Conservation (phyloP, 352 stramenopile species). For the Discostella stelligera region DNA sequence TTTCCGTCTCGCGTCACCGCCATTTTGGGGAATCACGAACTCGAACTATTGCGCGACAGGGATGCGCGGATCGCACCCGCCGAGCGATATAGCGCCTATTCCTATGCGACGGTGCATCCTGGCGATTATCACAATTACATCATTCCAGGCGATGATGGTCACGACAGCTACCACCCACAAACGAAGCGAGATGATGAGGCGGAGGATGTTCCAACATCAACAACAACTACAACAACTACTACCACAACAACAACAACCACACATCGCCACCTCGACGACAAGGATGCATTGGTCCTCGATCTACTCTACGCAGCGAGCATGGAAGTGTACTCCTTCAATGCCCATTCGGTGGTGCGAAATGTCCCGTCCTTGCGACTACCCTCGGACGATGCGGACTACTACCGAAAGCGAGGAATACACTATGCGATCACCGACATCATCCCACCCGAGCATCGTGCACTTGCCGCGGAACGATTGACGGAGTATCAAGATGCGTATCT, state of each 20-base stretch:
- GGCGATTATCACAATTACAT: slow-evolving; percentile 66
- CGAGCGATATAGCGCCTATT: slow-evolving; percentile 41
- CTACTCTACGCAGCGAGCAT: slow-evolving; percentile 55
- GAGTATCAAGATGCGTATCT: slow-evolving; percentile 61
- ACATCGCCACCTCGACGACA: slow-evolving; percentile 34
- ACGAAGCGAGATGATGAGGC: slow-evolving; percentile 1
- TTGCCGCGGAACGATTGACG: slow-evolving; percentile 42
- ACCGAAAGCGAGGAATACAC: slow-evolving; percentile 17
- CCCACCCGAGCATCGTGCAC: slow-evolving; percentile 35
- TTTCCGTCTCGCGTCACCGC: slow-evolving; percentile 58
- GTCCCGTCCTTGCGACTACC: slow-evolving; percentile 34
- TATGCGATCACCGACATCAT: slow-evolving; percentile 60
- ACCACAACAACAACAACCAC: background rate
- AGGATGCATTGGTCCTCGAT: slow-evolving; percentile 60
- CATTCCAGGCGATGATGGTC: background rate
- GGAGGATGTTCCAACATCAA: background rate
- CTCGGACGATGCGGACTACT: background rate
- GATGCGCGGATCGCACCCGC: slow-evolving; percentile 28
- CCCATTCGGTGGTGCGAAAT: slow-evolving; percentile 46
- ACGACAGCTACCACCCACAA: no score
- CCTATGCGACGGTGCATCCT: slow-evolving; percentile 62
- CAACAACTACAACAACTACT: background rate
- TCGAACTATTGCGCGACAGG: slow-evolving; percentile 63
- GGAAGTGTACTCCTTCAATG: slow-evolving; percentile 54
- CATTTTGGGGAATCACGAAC: slow-evolving; percentile 68